phyloP scores from a whole-genome alignment of 2,329 filamentous ascomycete genomes.

The Pseudocercospora cruenta region DNA sequence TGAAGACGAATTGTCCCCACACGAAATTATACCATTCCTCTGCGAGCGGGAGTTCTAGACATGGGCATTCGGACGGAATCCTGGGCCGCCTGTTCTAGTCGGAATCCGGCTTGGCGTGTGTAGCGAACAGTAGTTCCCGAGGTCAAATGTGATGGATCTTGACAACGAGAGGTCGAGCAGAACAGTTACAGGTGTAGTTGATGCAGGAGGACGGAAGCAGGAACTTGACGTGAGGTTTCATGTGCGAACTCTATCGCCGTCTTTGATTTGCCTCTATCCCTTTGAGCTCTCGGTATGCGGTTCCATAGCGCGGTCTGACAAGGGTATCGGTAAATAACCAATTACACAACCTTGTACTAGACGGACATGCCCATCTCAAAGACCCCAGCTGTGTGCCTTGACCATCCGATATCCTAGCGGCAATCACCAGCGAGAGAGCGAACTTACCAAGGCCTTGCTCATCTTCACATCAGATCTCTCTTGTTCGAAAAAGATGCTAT shows the following conservation, averaged over 20 bases:
- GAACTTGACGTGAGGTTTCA: background rate
- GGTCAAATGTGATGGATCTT: constrained; percentile 8
- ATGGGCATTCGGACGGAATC: background rate
- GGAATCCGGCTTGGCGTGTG: background rate
- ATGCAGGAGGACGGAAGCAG: background rate
- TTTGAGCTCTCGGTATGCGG: background rate
- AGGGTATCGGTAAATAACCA: background rate
- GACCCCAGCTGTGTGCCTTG: background rate
- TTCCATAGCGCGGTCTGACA: background rate
- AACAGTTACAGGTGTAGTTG: background rate
- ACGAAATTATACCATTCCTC: background rate
- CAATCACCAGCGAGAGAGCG: background rate
- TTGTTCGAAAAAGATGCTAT: background rate
- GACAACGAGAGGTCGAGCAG: constrained; percentile 5
- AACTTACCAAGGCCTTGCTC: background rate
- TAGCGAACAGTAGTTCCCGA: constrained; percentile 1
- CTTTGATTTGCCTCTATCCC: background rate
- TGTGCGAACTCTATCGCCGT: background rate
- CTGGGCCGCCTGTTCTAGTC: background rate
- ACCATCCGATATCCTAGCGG: background rate
- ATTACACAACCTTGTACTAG: background rate
- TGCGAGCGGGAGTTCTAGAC: background rate
- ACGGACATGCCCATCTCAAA: background rate
- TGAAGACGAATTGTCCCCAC: background rate
- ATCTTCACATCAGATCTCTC: background rate